phyloP scores from a whole-genome alignment of 1,139 yeast species.

The Kodamaea sp. region DNA sequence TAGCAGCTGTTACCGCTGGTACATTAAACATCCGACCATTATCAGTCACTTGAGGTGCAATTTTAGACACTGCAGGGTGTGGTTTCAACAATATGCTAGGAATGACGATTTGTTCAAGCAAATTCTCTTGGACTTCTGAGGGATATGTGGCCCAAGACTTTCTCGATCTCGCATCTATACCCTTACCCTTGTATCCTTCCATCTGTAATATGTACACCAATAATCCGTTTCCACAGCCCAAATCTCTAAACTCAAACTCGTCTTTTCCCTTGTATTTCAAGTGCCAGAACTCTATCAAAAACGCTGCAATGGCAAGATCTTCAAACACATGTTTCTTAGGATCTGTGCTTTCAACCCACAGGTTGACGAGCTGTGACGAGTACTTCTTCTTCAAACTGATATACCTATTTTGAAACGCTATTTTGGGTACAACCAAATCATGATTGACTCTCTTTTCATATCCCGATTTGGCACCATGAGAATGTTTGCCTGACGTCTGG shows the following conservation, averaged over 20 bases:
- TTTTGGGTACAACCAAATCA: constrained; percentile 82
- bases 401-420: constrained; percentile 80
- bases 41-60: constrained; percentile 56
- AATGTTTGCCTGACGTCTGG: constrained; percentile 80
- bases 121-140: constrained; percentile 49
- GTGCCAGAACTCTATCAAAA: constrained; percentile 85
- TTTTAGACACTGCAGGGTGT: constrained; percentile 57
- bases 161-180: constrained; percentile 87
- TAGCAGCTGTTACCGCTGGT: constrained; percentile 12
- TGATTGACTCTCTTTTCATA: constrained; percentile 87
- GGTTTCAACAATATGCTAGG: constrained; percentile 73
- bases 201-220: constrained; percentile 69
- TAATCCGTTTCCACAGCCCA: constrained; percentile 96
- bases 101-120: constrained; percentile 76
- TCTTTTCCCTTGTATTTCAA: constrained; percentile 49
- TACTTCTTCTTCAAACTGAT: constrained; percentile 79
- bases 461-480: constrained; percentile 79
- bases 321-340: constrained; percentile 96
- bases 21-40: constrained; percentile 64
- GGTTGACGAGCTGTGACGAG: constrained; percentile 71
- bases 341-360: constrained; percentile 92
- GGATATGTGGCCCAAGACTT: constrained; percentile 87
- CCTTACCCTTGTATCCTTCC: constrained; percentile 84
- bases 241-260: constrained; percentile 73
- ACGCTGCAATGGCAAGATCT: constrained; percentile 94